Evolutionary conservation across 1,284 basidiomycete species (phyloP).

Genomic region (Microbotryum lychnidis-dioicae): DNA sequence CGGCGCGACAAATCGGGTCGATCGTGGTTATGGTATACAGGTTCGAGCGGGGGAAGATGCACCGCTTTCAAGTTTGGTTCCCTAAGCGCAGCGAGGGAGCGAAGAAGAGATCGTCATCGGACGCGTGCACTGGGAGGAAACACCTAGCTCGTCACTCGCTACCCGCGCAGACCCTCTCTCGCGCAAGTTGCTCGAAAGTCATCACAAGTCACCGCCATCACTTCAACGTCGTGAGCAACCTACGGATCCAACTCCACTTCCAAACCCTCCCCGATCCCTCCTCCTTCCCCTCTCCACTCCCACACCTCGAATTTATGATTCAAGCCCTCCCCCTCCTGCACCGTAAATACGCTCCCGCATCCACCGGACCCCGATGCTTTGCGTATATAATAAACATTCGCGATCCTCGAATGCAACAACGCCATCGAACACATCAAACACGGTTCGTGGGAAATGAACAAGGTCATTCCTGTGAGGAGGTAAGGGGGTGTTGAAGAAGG

Average conservation of each 20-base stretch:
- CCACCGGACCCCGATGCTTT: conserved; percentile 48
- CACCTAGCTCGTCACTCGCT: too few species aligned
- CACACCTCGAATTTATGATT: conserved; percentile 43
- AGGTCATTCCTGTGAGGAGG: conserved; percentile 66
- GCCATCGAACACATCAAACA: conserved; percentile 96
- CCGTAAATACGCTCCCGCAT: conserved; percentile 48
- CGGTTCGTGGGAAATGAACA: conserved; percentile 87
- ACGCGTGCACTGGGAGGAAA: too few species aligned
- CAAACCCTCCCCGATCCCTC: background rate
- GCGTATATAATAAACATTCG: conserved; percentile 36
- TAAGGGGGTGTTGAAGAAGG: conserved; percentile 45
- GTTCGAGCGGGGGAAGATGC: too few species aligned
- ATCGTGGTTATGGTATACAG: too few species aligned
- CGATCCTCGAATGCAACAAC: conserved; percentile 78
- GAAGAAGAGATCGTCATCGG: too few species aligned
- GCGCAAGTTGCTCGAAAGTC: too few species aligned
- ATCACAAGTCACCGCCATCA: too few species aligned
- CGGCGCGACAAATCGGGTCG: too few species aligned
- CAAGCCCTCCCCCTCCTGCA: conserved; percentile 43
- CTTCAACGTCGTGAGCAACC: too few species aligned
- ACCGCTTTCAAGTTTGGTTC: too few species aligned
- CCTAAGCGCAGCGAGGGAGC: too few species aligned
- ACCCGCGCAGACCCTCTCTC: too few species aligned
- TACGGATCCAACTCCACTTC: conserved; percentile 1
- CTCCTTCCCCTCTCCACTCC: conserved; percentile 33